Evolutionary conservation across 768 basidiomycete genomes (phyloP), one percentile per base, ranked within the genome.

Genomic region (Hygrophorus russula): DNA sequence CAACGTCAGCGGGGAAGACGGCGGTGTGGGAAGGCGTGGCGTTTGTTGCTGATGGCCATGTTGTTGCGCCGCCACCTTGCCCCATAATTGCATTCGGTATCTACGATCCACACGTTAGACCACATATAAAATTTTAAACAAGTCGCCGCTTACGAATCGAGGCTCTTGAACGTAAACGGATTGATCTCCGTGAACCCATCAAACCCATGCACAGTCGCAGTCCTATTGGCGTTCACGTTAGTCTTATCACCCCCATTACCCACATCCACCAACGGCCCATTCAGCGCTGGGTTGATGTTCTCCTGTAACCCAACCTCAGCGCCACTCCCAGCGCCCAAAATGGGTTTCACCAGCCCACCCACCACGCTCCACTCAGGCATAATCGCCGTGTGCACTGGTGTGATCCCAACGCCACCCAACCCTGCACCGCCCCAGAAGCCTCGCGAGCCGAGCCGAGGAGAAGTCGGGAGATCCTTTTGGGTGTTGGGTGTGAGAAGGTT

Each of bases 61-160:
- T 17, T 76, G 82, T 51, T 89, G 88, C 27, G 78, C 71, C 0
- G 89, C 89, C 78, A 94, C 86, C 63, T 83, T 77, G 28, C 80
- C 76, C 92, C 91, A 94, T 0, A 96, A 69, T 48, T 94, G 91
- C 85, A 91, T 91, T 33, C 91, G 75, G 57, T 82, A 82, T 9
- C 75, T 77, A 49, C 45, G 20, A 34, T 43, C 33, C 39, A 42
- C 47, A 5, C 43, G 28, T 39, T 46, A 39, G 12, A 24, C 42
- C 32, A 36, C 15, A 49, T 32, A 41, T 17, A 37, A 34, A 35
- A 43, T 37, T 49, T 34, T 34, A 47, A 24, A 48, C 8, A 74
- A n/a, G n/a, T n/a, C n/a, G n/a, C n/a, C n/a, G n/a, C 75, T 53
- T 74, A 88, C 57, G 80, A 74, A 62, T 93, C 90, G 51, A 93